These are phyloP conservation scores for Lipomyces orientalis DNA, from an alignment of 805 yeast genomes.

Conservation along the genomic window DNA sequence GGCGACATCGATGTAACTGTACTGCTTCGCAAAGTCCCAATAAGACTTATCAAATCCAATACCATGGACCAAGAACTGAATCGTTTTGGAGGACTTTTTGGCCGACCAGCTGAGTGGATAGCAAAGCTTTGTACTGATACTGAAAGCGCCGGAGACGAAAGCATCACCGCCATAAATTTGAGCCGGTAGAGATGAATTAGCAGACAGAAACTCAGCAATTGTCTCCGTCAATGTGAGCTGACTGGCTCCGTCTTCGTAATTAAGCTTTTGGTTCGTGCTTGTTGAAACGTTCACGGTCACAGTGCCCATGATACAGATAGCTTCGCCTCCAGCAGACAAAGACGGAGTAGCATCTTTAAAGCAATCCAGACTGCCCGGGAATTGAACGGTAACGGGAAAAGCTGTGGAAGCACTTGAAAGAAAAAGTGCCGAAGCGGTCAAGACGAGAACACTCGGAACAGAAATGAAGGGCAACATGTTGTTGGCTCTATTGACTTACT, in stretches of 20 bases:
- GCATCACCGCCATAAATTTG: not conserved
- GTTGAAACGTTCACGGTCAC: not conserved
- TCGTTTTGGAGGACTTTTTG: not conserved
- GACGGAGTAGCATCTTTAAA: not conserved
- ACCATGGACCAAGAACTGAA: slow-evolving; percentile 9
- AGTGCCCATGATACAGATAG: not conserved
- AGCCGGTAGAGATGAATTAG: not conserved
- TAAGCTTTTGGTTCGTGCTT: not conserved
- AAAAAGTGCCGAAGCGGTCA: not conserved
- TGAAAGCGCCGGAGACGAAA: not conserved
- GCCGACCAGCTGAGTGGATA: not conserved
- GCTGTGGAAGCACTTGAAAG: not conserved
- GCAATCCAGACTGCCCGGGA: not conserved
- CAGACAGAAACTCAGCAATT: not conserved
- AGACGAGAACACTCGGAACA: not conserved
- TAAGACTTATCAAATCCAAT: not conserved
- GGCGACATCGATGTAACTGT: not conserved
- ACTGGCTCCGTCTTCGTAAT: not conserved
- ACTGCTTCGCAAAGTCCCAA: slow-evolving; percentile 4
- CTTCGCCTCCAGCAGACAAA: not conserved
- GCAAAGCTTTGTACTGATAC: slow-evolving; percentile 1
- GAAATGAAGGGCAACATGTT: not conserved
- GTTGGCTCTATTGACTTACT: too few species aligned
- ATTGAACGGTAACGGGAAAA: not conserved
- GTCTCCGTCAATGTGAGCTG: not conserved